Evolutionary conservation across 768 basidiomycete species (phyloP), one percentile per base, ranked within the genome.

Genomic region (Multifurca ochricompacta): DNA sequence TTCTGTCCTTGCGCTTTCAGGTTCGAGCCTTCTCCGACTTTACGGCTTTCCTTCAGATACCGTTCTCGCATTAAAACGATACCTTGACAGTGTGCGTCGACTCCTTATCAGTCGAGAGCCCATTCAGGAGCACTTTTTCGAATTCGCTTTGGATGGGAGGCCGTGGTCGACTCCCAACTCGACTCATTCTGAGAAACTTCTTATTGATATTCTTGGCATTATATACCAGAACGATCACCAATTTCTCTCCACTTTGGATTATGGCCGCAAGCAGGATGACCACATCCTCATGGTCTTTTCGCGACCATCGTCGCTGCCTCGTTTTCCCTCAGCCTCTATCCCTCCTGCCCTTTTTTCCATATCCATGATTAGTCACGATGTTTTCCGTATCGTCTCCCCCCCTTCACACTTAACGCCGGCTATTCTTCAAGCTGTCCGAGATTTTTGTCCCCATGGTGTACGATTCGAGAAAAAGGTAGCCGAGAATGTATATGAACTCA

Each of bases 391-490:
- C 48, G 80, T 89, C 51, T 74, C 78, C 27, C 86, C 87, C 16
- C 87, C 87, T 14, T 75, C 87, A 30, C 77, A 82, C 59, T 76
- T 81, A 31, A 89, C 87, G 6, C 87, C 87, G 9, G 87, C 87
- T 49, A 87, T 89, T 52, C 72, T 89, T n/a, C 82, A 85, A 64
- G 83, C 86, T 16, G 84, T 89, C 18, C 77, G 87, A 52, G 77
- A 74, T 21, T 78, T 87, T 28, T 89, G 87, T 87, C 87, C 87
- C 16, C 76, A 85, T 60, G 87, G 87, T n/a, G 84, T 89, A 10
- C 78, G 83, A 6, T 80, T 81, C 0, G 87, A 89, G 67, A 86
- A 82, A 72, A 88, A 85, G 62, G 74, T 87, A 1, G 83, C 78
- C 4, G 79, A 83, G 25, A 78, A 78, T 52, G 78, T 81, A 6